Percentiles rank a stretch among this genome's conserved stretches.
phyloP scores from a whole-genome alignment of 1,284 basidiomycete species.

The Tausonia pullulans region DNA sequence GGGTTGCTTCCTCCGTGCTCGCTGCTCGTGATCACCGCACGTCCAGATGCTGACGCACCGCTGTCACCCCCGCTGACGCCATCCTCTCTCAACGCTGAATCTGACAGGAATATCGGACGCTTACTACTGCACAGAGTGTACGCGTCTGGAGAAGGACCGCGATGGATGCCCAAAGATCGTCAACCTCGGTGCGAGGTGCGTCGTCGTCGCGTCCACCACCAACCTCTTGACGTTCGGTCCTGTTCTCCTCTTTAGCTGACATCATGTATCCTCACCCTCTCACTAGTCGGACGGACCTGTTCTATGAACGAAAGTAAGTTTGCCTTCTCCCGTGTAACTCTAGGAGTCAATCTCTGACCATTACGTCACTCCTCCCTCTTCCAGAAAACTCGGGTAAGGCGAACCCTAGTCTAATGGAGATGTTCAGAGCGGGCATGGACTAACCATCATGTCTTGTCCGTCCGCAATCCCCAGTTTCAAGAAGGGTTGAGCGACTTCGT shows the following conservation, averaged over 20 bases:
- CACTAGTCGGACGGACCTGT: constrained; percentile 59
- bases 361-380: background rate
- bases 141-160: constrained; percentile 87
- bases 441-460: background rate
- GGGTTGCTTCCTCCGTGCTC: constrained; percentile 24
- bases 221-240: background rate
- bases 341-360: background rate
- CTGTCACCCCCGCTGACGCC: no score
- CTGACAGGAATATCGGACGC: constrained; percentile 81
- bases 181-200: constrained; percentile 68
- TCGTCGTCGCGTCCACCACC: background rate
- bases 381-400: constrained; percentile 15
- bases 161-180: constrained; percentile 99
- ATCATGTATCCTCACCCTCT: background rate
- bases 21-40: background rate
- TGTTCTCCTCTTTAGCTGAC: background rate
- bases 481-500: constrained; percentile 8
- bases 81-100: background rate
- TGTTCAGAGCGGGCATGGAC: no score
- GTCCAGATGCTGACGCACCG: no score
- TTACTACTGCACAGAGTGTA: constrained; percentile 95
- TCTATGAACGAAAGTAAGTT: constrained; percentile 56
- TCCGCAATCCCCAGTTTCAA: constrained; percentile 3
- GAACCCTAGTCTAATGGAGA: background rate
- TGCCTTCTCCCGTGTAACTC: background rate